phyloP scores from a whole-genome alignment of 1,139 yeast genomes.

The Debaryomyces sp. region DNA sequence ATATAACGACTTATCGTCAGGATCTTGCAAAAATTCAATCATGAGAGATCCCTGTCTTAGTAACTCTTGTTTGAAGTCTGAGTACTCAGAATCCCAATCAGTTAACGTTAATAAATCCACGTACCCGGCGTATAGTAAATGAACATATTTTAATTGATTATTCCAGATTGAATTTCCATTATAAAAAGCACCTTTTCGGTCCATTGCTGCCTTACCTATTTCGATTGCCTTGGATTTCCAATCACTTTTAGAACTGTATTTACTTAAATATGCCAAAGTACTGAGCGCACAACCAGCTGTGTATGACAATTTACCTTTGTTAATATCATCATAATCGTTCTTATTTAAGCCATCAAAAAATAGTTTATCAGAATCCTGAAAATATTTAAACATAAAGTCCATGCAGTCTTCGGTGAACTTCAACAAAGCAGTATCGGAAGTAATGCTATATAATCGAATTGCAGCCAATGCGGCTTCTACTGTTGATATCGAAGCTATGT shows the following conservation, averaged over 20 bases:
- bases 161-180: conserved; percentile 26
- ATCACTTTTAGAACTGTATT: conserved; percentile 15
- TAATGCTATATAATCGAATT: conserved; percentile 23
- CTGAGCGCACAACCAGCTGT: conserved; percentile 40
- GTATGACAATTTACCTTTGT: conserved; percentile 39
- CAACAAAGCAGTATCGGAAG: conserved; percentile 15
- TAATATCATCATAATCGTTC: conserved; percentile 20
- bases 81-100: conserved; percentile 14
- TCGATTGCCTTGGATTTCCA: conserved; percentile 20
- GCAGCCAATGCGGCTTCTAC: conserved; percentile 41
- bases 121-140: conserved; percentile 28
- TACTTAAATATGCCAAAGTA: conserved; percentile 29
- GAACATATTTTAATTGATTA: conserved; percentile 26
- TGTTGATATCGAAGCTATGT: conserved; percentile 39
- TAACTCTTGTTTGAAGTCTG: conserved; percentile 20
- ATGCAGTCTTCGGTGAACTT: conserved; percentile 22
- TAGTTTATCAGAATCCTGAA: conserved; percentile 33
- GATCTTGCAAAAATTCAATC: conserved; percentile 26
- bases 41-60: conserved; percentile 25
- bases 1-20: conserved; percentile 19
- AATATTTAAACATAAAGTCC: conserved; percentile 27
- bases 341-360: conserved; percentile 34
- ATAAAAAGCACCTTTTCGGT: conserved; percentile 25
- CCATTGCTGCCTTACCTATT: conserved; percentile 21
- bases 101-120: conserved; percentile 21